Evolutionary conservation across 2,329 filamentous ascomycete species (phyloP).

Genomic region (Cytospora chrysosperma): DNA sequence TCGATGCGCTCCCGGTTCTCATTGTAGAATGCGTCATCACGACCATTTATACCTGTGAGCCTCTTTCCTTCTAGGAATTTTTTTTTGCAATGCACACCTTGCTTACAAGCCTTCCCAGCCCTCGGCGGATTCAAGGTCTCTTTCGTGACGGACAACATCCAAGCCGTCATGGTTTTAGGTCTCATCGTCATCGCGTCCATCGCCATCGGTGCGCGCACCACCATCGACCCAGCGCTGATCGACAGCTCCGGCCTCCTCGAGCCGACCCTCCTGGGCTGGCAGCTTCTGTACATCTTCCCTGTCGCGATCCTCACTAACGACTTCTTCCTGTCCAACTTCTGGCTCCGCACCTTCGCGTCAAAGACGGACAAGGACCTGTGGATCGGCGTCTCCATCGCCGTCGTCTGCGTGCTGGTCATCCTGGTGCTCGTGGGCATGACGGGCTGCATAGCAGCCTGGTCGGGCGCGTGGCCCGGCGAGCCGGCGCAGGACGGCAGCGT

Average conservation of each 20-base stretch:
- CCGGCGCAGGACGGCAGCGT: slow-evolving; percentile 61
- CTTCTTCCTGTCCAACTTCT: slow-evolving; percentile 83
- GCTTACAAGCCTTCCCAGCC: slow-evolving; percentile 44
- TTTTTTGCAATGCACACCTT: not conserved
- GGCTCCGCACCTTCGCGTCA: slow-evolving; percentile 80
- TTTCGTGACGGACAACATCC: slow-evolving; percentile 80
- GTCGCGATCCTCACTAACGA: slow-evolving; percentile 80
- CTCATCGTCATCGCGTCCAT: slow-evolving; percentile 76
- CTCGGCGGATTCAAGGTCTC: slow-evolving; percentile 81
- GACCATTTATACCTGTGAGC: slow-evolving; percentile 77
- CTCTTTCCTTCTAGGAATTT: too few relatives aligned
- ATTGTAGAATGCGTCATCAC: slow-evolving; percentile 77
- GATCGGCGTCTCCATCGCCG: slow-evolving; percentile 70
- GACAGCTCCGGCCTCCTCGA: slow-evolving; percentile 68
- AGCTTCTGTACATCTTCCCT: slow-evolving; percentile 80
- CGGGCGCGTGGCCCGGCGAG: slow-evolving; percentile 66
- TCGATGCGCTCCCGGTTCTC: slow-evolving; percentile 71
- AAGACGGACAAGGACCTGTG: slow-evolving; percentile 76
- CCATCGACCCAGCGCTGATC: slow-evolving; percentile 69
- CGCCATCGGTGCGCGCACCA: slow-evolving; percentile 71
- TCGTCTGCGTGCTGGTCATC: slow-evolving; percentile 63
- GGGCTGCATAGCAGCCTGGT: slow-evolving; percentile 76
- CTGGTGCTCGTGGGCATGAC: slow-evolving; percentile 70
- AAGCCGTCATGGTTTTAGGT: slow-evolving; percentile 73
- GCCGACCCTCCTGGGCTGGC: slow-evolving; percentile 73